Base-by-base conservation (phyloP, 331 rosid genomes). In the Rosa hybrid region DNA sequence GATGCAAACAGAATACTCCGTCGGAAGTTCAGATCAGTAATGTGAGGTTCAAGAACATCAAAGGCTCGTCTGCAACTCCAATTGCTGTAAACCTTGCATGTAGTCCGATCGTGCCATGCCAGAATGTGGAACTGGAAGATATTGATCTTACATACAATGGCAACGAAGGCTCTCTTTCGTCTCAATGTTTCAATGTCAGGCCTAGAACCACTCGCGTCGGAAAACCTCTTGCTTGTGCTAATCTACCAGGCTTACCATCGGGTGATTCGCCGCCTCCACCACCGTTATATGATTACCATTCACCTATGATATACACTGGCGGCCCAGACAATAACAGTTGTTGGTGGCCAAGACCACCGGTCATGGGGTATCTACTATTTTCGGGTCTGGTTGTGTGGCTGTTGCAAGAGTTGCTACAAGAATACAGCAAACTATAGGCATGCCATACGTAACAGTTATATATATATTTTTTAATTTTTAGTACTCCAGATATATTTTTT, bases 11-110 rank as follows among this genome's bases (percentile, higher is more conserved):
- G 16, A 18, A 82, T 87, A 0, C 1, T 81, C 89, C 91, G 38
- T 90, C 91, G 3, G 70, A 68, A 38, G 77, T 88, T 18, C 80
- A 75, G 84, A 74, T 90, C 44, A 81, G 88, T 72, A 68, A 87
- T 9, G 80, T 90, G 41, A 78, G 57, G n/a, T 86, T 87, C 83
- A 84, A 74, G 62, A 77, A 87, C 75, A 86, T 89, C 5, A 75
- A 18, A 64, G 92, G 91, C 3, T 84, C 88, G 4, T 85, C 91
- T 4, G n/a, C 79, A 17, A 72, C 65, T 5, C 76, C 45, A 27
- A 83, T 81, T 11, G 91, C 88, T 8, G 76, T 85, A 57, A 51
- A 12, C 45, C 73, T 90, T 23, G 42, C 71, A 0, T 90, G 92
- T 14, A 88, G 94, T 63, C 71, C 10, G 0, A 53, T 74, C 2